Evolutionary conservation across 345 rosid species (phyloP), one percentile per base, ranked within the genome.

Genomic region (Syzygium grande): DNA sequence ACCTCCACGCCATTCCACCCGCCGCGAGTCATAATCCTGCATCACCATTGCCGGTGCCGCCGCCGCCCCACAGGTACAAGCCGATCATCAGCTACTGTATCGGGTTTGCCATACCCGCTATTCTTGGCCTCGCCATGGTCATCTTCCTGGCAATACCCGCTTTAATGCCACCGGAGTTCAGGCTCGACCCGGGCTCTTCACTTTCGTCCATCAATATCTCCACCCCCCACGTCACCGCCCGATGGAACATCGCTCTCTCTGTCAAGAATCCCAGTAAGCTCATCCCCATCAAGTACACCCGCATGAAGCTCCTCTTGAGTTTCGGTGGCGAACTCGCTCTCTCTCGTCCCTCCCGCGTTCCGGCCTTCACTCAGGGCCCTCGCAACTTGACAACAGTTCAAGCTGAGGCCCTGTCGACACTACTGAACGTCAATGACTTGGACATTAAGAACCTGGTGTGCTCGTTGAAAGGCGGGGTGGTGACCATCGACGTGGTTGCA

Each of bases 81-180:
- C 63, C 8, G 3, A 59, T 27, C 16, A 12, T 59, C 16, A 2
- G 16, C 68, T 16, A 59, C 30, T 27, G 68, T 5, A 1, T 27
- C 4, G 16, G 0, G 12, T 59, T 0, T 25, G 16, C 68, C 30
- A 3, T 59, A 12, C 30, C 68, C 16, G 11, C 73, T n/a, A 6
- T n/a, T 30, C 79, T 68, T 1, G 7, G 79, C 79, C 23, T 68
- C 79, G 46, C 30, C 25, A 68, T 68, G 79, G 43, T 34, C 46
- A 0, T 34, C 43, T 68, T 34, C 46, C 0, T 34, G 0, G 79
- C 25, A 6, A 68, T 68, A 68, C 79, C 79, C 0, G 46, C 23
- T 6, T 4, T 68, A 30, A 68, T 68, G 25, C 3, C 79, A 1
- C 79, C 79, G 6, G 79, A 34, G 79, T 68, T 68, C 13, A 2